phyloP scores from a whole-genome alignment of 352 stramenopile genomes.

The Pythium rhizo-oryzae region DNA sequence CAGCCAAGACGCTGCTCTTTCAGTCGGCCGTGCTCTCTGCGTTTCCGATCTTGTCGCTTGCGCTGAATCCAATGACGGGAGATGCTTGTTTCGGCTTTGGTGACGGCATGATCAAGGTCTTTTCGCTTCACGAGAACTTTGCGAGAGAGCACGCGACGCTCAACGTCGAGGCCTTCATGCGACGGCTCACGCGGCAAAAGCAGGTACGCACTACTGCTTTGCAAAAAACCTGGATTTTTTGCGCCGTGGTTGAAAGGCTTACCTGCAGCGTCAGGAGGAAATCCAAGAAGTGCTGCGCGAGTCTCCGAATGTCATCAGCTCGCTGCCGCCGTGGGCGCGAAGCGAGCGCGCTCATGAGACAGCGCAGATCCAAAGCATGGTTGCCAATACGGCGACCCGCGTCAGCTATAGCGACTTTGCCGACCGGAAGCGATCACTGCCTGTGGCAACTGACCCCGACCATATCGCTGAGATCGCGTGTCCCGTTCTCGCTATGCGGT shows the following conservation, averaged over 20 bases:
- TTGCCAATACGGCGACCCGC: slow-evolving; percentile 21
- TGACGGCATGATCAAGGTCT: slow-evolving; percentile 67
- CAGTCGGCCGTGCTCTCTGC: slow-evolving; percentile 80
- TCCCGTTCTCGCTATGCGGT: slow-evolving; percentile 50
- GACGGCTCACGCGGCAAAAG: slow-evolving; percentile 35
- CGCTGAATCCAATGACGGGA: slow-evolving; percentile 61
- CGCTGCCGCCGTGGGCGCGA: slow-evolving; percentile 63
- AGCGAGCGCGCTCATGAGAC: slow-evolving; percentile 45
- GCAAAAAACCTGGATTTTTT: neutral
- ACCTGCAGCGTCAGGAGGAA: slow-evolving; percentile 38
- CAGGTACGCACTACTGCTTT: slow-evolving; percentile 31
- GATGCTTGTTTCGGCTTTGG: slow-evolving; percentile 73
- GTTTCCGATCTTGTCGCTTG: slow-evolving; percentile 68
- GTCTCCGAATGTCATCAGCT: slow-evolving; percentile 69
- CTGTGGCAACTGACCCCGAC: slow-evolving; percentile 13
- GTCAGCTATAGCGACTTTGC: slow-evolving; percentile 33
- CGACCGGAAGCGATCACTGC: slow-evolving; percentile 11
- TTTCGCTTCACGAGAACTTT: slow-evolving; percentile 50
- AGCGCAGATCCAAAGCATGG: slow-evolving; percentile 39
- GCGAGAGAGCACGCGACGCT: slow-evolving; percentile 57
- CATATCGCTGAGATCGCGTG: slow-evolving; percentile 42
- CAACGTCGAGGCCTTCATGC: slow-evolving; percentile 53
- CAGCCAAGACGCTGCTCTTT: slow-evolving; percentile 60
- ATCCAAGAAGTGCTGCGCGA: slow-evolving; percentile 44
- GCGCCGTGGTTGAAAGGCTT: neutral